Base-by-base conservation (phyloP, 352 stramenopile species). In the Elongisporangium undulatum region DNA sequence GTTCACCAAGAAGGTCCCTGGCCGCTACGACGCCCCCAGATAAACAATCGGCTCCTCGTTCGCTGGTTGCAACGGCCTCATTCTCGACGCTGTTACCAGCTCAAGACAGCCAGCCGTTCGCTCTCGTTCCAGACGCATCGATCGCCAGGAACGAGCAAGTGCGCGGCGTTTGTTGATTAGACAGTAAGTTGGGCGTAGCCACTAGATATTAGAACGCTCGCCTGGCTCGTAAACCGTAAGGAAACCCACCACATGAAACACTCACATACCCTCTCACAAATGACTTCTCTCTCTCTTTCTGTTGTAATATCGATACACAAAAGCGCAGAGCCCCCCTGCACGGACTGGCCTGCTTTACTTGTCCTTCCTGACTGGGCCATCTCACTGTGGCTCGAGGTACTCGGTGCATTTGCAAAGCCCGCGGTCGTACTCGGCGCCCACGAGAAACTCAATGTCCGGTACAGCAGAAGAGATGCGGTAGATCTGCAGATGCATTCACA, bases 361-460 rank as follows among this genome's bases (percentile, higher is more conserved):
- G 3, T 34, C 24, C 24, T 34, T 7, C 24, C 24, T 34, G 24
- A 3, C 24, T 34, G 24, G 24, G 7, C 7, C 49, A 3, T 1
- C 17, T 68, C 50, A 89, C 50, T 67, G 68, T 51, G 81, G 77
- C 39, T 74, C 82, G 61, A 88, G 56, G 61, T 92, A 95, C 51
- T 90, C 70, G 7, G 74, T 83, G 68, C 86, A 95, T 62, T 86
- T 92, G 69, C 86, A 95, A 15, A 95, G 69, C 12, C 77, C 79
- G 13, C 86, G 84, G 64, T 92, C 82, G 60, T 94, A 93, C 63
- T 95, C 82, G 26, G 82, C 84, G n/a, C 85, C 84, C 19, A 95
- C 86, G 17, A 93, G 80, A 60, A 95, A 95, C 63, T 93, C 82
- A 34, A 94, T 83, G 61, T 90, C 77, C 12, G 79, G 69, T 6